Base-by-base conservation (phyloP, 1,284 basidiomycete genomes). In the Prillingera fragicola region DNA sequence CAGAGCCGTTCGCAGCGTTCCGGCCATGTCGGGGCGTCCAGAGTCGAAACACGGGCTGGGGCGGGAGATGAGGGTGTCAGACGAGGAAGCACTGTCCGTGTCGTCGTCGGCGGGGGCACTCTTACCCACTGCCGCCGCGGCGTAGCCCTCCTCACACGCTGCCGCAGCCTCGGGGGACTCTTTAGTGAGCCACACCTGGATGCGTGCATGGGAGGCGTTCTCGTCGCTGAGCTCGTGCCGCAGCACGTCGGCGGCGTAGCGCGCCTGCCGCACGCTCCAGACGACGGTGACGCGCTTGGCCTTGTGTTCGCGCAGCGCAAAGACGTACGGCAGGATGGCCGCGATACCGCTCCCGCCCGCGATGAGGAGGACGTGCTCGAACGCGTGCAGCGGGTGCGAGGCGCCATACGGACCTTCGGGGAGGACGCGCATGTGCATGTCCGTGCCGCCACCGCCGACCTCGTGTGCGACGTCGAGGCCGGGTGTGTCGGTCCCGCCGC, bases 341-440 rank as follows among this genome's bases (percentile, higher is more conserved):
- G 60, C 55, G 31, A 62, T 55, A 19, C 60, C 60, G 39, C 52
- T 57, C 14, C 60, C 60, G 8, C 60, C 60, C 3, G 58, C 58
- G 17, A 58, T 40, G 32, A 62, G 40, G 14, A 57, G 34, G 27
- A 56, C 41, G 24, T 47, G 41, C 18, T 61, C 57, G 34, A 43
- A 65, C 8, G 41, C 23, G 5, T 55, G 28, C 2, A 59, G 29
- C 1, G 47, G 41, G 15, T 54, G 39, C 10, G 36, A 18, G 14
- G 43, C 43, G 12, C 62, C 62, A 38, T 65, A 65, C 9, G 62
- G 60, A 5, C 62, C 62, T 38, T 65, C 62, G 5, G 59, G 33
- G 3, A 62, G 40, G 10, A 62, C 50, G 14, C 34, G 27, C 33
- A 33, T 22, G 5, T 26, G 8, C 12, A 24, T 12, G 12, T n/a